These are phyloP conservation scores for Dovyalis caffra DNA, from an alignment of 345 rosid genomes.

Conservation along the genomic window DNA sequence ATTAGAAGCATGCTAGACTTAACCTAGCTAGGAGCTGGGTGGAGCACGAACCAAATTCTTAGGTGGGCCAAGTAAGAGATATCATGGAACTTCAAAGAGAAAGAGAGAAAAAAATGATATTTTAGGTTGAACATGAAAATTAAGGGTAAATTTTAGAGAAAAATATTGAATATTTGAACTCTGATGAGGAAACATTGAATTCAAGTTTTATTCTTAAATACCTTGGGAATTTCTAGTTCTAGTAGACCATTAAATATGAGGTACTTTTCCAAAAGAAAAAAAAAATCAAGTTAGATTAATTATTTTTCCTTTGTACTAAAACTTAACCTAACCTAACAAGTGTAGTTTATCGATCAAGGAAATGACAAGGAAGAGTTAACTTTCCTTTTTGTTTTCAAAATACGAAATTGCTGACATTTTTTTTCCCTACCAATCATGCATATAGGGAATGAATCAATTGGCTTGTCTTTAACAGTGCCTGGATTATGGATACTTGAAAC, in stretches of 20 bases:
- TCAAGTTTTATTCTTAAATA: neutral
- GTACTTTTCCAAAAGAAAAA: no score
- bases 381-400: neutral
- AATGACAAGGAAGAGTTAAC: no score
- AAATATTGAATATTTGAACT: neutral
- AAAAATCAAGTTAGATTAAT: no score
- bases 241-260: no score
- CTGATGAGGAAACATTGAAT: neutral
- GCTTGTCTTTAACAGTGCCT: no score
- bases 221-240: neutral
- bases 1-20: no score
- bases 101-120: neutral
- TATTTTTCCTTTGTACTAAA: no score
- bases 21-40: no score
- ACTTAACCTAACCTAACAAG: no score
- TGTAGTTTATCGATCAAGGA: neutral
- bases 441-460: neutral
- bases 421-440: neutral
- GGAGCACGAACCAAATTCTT: no score
- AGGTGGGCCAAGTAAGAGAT: no score
- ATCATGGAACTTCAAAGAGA: neutral
- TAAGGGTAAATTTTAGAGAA: no score
- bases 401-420: neutral
- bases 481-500: neutral
- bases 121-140: neutral